Conservation (phyloP, 1,139 yeast genomes). For the Pneumocystis wakefieldiae region DNA sequence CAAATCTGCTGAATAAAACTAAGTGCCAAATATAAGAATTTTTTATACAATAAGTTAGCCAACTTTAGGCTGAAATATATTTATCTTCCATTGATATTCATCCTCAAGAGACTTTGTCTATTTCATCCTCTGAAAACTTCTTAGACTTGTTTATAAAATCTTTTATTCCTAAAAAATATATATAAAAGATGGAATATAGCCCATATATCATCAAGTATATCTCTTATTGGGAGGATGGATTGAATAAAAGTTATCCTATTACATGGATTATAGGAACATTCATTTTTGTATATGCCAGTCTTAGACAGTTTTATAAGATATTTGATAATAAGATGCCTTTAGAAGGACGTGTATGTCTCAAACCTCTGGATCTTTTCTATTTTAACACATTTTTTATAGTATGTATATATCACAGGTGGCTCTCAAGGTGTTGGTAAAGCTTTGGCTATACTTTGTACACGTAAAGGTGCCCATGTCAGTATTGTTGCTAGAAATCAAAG, state of each 20-base stretch:
- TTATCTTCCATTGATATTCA: too few species aligned
- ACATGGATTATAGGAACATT: not conserved
- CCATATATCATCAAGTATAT: not conserved
- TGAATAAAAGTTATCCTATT: not conserved
- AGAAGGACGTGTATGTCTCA: not conserved
- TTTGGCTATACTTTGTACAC: constrained; percentile 46
- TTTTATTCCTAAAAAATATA: not conserved
- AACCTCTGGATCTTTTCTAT: not conserved
- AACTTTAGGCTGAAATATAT: not conserved
- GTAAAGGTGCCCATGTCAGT: constrained; percentile 46
- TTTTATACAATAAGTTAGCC: not conserved
- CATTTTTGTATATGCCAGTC: not conserved
- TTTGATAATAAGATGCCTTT: not conserved
- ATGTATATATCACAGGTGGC: constrained; percentile 79
- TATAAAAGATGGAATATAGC: not conserved
- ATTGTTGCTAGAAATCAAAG: constrained; percentile 60
- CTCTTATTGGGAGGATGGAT: not conserved
- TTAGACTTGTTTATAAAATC: too few species aligned
- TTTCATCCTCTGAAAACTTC: too few species aligned
- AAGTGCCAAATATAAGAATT: not conserved
- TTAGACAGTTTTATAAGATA: not conserved
- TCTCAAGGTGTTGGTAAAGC: constrained; percentile 90
- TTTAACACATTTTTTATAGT: constrained; percentile 18
- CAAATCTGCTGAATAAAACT: too few species aligned
- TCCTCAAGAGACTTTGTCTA: not conserved